Evolutionary conservation across 352 stramenopile genomes (phyloP), one percentile per base, ranked within the genome.

Genomic region (Globisporangium yorkense): DNA sequence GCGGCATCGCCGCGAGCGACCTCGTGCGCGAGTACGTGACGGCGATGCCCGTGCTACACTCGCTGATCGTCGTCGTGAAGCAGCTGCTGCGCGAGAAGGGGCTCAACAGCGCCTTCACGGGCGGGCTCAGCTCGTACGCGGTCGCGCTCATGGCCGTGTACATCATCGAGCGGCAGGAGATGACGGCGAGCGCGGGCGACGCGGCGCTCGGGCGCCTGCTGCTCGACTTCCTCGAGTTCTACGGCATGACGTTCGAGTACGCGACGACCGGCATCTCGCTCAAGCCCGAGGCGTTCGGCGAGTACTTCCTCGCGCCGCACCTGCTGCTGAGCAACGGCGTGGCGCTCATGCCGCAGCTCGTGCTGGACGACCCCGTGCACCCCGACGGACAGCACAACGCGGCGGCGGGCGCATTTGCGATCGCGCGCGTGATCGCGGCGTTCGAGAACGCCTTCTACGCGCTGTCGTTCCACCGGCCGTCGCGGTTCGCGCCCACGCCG

Each of bases 201-300:
- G 45, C 60, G 12, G 61, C 58, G 44, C 54, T 80, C 29, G 87
- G 88, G 21, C 72, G 89, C 33, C 57, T 95, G 46, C 58, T 96
- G 46, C 66, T 96, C 9, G 85, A 92, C 50, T 96, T 96, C 65
- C 71, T 96, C 41, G 83, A 96, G 65, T 94, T 93, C 60, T 96
- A 94, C 68, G 87, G 88, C 49, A 89, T 85, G 40, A 74, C 77
- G 51, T 96, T 96, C 57, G 74, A 81, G 64, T 90, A 90, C 64
- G 74, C 63, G 39, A 80, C 68, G 18, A 92, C 83, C 15, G 87
- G 88, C 40, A 80, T 96, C 43, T 96, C 84, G 35, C 75, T 94
- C 46, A 86, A 88, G 41, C 71, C 71, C 5, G 77, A 92, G 57
- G 79, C 77, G 2, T 94, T 90, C 67, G 81, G 82, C 45, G 81